phyloP scores from a whole-genome alignment of 192 early-diverging fungal species.

The Podila horticola region DNA sequence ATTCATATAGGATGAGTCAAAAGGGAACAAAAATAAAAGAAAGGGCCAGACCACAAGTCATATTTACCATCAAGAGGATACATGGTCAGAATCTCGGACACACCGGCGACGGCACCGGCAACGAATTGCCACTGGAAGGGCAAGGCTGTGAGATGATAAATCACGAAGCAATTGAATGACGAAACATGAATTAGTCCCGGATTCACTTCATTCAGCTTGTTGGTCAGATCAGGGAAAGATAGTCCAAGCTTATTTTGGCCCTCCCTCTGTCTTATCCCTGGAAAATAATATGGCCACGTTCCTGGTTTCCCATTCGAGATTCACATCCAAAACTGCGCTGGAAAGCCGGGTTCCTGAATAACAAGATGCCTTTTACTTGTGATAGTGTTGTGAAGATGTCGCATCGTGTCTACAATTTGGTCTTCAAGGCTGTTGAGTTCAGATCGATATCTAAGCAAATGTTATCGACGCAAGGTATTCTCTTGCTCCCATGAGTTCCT shows the following conservation, averaged over 20 bases:
- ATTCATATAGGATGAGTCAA: not conserved
- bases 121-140: constrained; percentile 85
- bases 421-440: too few species aligned
- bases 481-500: too few species aligned
- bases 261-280: not conserved
- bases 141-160: constrained; percentile 54
- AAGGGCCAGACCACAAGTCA: not conserved
- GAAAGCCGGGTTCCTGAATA: too few species aligned
- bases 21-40: not conserved
- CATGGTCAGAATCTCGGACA: constrained; percentile 94
- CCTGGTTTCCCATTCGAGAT: not conserved
- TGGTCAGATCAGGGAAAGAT: not conserved
- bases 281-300: not conserved
- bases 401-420: too few species aligned
- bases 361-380: too few species aligned
- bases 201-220: not conserved
- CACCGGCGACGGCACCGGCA: constrained; percentile 83
- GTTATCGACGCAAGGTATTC: too few species aligned
- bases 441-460: too few species aligned
- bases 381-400: too few species aligned
- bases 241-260: not conserved
- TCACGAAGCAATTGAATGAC: not conserved
- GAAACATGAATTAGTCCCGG: not conserved
- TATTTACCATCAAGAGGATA: constrained; percentile 81
- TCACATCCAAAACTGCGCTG: not conserved